phyloP scores from a whole-genome alignment of 1,284 basidiomycete genomes.

The Fomes fomentarius region DNA sequence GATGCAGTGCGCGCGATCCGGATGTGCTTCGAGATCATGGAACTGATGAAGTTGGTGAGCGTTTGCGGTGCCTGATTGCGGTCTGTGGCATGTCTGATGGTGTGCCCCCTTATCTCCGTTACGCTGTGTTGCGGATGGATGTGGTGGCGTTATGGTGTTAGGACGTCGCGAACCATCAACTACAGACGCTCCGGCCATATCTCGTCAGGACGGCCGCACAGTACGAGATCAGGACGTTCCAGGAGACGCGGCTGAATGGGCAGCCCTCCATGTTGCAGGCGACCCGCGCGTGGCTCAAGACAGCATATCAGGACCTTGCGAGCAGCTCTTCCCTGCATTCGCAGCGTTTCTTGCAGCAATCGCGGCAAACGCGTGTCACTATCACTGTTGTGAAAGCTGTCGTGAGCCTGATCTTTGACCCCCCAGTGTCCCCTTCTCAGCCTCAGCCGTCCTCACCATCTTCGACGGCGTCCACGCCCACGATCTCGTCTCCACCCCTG shows the following conservation, averaged over 20 bases:
- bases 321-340: slow-evolving; percentile 14
- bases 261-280: slow-evolving; percentile 48
- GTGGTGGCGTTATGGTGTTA: slow-evolving; percentile 35
- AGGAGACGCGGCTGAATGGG: slow-evolving; percentile 53
- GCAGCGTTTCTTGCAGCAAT: slow-evolving; percentile 32
- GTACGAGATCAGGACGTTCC: slow-evolving; percentile 83
- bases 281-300: slow-evolving; percentile 68
- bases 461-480: slow-evolving; percentile 1
- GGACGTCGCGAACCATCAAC: slow-evolving; percentile 96
- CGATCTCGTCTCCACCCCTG: slow-evolving; percentile 32
- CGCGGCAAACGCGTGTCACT: slow-evolving; percentile 28
- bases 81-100: slow-evolving; percentile 4
- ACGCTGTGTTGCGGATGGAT: neutral
- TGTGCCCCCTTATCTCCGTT: slow-evolving; percentile 3
- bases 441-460: slow-evolving; percentile 40
- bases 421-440: slow-evolving; percentile 21
- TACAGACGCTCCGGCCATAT: slow-evolving; percentile 85
- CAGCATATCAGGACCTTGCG: slow-evolving; percentile 43
- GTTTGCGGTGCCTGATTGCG: slow-evolving; percentile 7
- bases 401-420: slow-evolving; percentile 34
- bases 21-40: slow-evolving; percentile 89
- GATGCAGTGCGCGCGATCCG: slow-evolving; percentile 79
- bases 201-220: slow-evolving; percentile 81
- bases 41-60: slow-evolving; percentile 92
- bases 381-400: slow-evolving; percentile 33